Base-by-base conservation (phyloP, 1,139 yeast species). In the Lodderomyces theae region DNA sequence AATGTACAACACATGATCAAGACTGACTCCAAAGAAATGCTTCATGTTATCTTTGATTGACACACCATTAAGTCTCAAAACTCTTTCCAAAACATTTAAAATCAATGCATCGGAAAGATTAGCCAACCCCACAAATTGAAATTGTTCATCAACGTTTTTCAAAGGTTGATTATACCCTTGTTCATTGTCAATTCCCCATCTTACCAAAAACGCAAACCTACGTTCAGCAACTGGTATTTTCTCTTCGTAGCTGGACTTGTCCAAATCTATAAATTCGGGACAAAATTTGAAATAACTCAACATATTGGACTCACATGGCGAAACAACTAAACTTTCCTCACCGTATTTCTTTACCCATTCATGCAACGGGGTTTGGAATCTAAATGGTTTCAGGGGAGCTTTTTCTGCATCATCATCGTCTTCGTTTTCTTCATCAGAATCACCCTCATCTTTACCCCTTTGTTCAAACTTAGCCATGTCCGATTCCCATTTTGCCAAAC, bases 1-100 rank as follows among this genome's bases (percentile, higher is more conserved):
- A 63, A 85, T 82, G 57, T 82, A 82, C 16, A 86, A 72, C 0
- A 79, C 63, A 54, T 84, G 89, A 52, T 83, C 90, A 49, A 85
- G 61, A 12, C 86, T 79, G 8, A 81, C 83, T 34, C 82, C 76
- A 38, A 53, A 50, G 48, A 64, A 66, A 35, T 59, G 64, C 35
- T 57, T 63, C 21, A 53, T 49, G 22, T 58, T 72, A 61, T 54
- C 49, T 16, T 42, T 39, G 30, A 61, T 47, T 30, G 61, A 53
- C 10, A 58, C 45, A 24, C 46, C 50, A 10, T 53, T 52, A 13
- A 64, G 41, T 12, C 70, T 50, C 28, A 66, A 52, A 7, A 56
- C 43, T 34, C 72, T 54, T 1, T 60, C 61, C 36, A 66, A 45
- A 1, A 82, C 62, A 13, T 78, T 70, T 40, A 83, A 60, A 45